Evolutionary conservation across 1,139 yeast genomes (phyloP).

Genomic region (Hemisphaericaspora xylanilytica): DNA sequence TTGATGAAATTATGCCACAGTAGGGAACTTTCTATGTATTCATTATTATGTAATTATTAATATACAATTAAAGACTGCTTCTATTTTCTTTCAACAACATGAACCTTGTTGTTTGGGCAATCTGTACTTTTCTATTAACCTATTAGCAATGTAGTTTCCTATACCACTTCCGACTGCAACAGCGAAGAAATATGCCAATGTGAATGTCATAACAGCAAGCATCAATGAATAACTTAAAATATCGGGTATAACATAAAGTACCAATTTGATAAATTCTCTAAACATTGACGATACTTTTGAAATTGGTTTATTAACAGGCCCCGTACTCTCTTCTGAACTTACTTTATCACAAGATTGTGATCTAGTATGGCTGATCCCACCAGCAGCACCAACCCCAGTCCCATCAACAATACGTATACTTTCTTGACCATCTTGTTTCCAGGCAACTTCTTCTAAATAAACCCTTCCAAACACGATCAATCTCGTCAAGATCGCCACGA

Average conservation of each 20-base stretch:
- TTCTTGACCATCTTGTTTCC: slow-evolving; percentile 40
- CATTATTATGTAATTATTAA: slow-evolving; percentile 1
- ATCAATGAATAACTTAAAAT: slow-evolving; percentile 67
- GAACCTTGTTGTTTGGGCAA: slow-evolving; percentile 2
- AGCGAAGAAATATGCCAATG: slow-evolving; percentile 66
- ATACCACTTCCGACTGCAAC: slow-evolving; percentile 65
- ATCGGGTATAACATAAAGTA: slow-evolving; percentile 58
- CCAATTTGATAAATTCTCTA: slow-evolving; percentile 54
- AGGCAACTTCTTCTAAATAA: slow-evolving; percentile 65
- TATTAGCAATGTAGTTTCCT: slow-evolving; percentile 67
- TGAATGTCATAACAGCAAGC: slow-evolving; percentile 76
- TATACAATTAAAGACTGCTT: too few relatives aligned
- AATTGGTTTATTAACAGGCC: slow-evolving; percentile 8
- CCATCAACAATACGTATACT: slow-evolving; percentile 10
- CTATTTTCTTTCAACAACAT: not conserved
- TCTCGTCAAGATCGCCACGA: slow-evolving; percentile 55
- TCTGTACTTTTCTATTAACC: slow-evolving; percentile 29
- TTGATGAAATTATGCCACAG: slow-evolving; percentile 15
- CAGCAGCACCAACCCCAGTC: slow-evolving; percentile 6
- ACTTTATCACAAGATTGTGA: slow-evolving; percentile 1
- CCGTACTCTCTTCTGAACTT: slow-evolving; percentile 1
- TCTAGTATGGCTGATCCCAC: not conserved
- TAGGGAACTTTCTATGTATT: too few relatives aligned
- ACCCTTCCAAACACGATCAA: slow-evolving; percentile 57
- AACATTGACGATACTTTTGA: slow-evolving; percentile 29